Evolutionary conservation across 2,329 filamentous ascomycete genomes (phyloP).

Genomic region (Aspergillus pseudoterreus): DNA sequence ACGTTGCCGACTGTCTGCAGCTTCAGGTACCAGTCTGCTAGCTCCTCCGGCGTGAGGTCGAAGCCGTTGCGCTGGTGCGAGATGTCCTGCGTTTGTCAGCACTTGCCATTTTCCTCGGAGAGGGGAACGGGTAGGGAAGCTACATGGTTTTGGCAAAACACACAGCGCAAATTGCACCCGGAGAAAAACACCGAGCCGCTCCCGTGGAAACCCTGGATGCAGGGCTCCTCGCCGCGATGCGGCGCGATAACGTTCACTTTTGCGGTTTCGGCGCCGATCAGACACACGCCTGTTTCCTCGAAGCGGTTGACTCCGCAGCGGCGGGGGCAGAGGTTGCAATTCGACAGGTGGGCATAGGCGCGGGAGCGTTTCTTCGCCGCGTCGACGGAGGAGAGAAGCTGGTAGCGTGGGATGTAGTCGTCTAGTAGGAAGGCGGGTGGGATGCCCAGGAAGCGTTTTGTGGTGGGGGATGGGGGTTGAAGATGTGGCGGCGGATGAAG

Average conservation of each 20-base stretch:
- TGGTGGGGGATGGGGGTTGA: conserved; percentile 2
- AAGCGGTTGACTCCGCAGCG: conserved; percentile 77
- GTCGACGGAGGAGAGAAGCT: conserved; percentile 63
- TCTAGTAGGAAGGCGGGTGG: conserved; percentile 67
- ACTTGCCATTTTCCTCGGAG: background rate
- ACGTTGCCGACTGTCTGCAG: conserved; percentile 73
- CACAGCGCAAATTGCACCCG: conserved; percentile 70
- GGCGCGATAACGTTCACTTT: conserved; percentile 83
- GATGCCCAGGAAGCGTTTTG: conserved; percentile 45
- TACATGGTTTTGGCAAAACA: conserved; percentile 70
- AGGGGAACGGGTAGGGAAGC: background rate
- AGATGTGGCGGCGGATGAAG: background rate
- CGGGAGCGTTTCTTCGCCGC: conserved; percentile 68
- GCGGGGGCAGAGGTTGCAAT: conserved; percentile 79
- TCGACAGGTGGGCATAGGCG: conserved; percentile 70
- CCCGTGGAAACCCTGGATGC: conserved; percentile 76
- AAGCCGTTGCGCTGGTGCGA: conserved; percentile 77
- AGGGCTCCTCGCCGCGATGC: conserved; percentile 81
- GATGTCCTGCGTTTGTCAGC: conserved; percentile 54
- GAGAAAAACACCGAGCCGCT: conserved; percentile 79
- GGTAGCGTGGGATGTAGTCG: conserved; percentile 71
- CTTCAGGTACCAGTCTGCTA: conserved; percentile 80
- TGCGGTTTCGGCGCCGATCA: conserved; percentile 68
- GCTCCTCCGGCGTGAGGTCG: conserved; percentile 71
- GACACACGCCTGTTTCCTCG: conserved; percentile 71